Conservation (phyloP, 306 rosid species). For the Spatholobus suberectus region DNA sequence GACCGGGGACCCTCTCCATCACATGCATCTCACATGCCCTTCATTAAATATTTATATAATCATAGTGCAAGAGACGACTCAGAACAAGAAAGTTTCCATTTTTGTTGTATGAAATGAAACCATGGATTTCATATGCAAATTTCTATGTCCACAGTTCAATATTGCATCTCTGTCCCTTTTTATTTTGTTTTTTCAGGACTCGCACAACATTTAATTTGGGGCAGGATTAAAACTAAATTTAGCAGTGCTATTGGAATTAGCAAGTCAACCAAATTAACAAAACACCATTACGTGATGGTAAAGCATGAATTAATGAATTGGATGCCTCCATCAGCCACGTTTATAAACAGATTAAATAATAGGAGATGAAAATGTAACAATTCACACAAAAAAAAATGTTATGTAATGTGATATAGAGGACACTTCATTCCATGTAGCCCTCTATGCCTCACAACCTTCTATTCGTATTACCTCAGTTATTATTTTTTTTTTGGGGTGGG, state of each 20-base stretch:
- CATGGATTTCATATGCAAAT: neutral
- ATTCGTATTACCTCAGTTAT: neutral
- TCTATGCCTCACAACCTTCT: neutral
- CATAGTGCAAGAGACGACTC: constrained; percentile 24
- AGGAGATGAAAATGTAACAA: neutral
- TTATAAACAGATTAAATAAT: neutral
- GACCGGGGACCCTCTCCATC: constrained; percentile 40
- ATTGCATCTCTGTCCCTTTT: neutral
- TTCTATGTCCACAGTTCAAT: neutral
- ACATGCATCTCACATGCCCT: constrained; percentile 52
- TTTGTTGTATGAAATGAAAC: neutral
- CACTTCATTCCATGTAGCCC: neutral
- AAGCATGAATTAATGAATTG: neutral
- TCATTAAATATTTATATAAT: constrained; percentile 41
- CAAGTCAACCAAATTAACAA: neutral
- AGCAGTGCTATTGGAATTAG: neutral
- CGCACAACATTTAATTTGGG: neutral
- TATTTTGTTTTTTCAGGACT: neutral
- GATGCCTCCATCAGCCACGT: neutral
- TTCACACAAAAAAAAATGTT: no score
- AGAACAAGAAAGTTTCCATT: neutral
- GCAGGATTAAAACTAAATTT: neutral
- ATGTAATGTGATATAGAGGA: neutral
- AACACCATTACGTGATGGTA: neutral
- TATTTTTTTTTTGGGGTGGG: neutral